Evolutionary conservation across 1,139 yeast genomes (phyloP), one percentile per base, ranked within the genome.

Genomic region (Zygosaccharomyces pseudobailii): DNA sequence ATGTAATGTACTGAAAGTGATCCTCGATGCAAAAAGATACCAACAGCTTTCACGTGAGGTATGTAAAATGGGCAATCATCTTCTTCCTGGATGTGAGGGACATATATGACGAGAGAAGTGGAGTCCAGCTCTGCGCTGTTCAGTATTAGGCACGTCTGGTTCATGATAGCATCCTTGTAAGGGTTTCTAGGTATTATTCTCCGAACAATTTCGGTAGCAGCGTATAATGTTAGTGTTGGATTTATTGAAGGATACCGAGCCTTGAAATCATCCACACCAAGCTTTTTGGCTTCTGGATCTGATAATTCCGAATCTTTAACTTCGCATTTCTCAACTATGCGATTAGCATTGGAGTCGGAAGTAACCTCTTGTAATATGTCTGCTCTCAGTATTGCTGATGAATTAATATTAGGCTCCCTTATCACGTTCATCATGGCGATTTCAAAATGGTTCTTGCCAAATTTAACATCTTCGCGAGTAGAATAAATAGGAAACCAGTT

Each of bases 151-250:
- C 97, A 89, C 0, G 96, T 84, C 66, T 90, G 97, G 62, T 87
- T 87, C 50, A 88, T 81, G 20, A 87, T 78, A 45, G 79, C 78
- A 61, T 90, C 97, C 57, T 88, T 84, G 61, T 78, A 82, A 0
- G 96, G 96, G 60, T 89, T 90, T 62, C 97, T 72, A 4, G 97
- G 97, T 19, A 90, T 77, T 36, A 90, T 80, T 53, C 96, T 73
- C 55, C 97, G 75, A 21, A 88, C 88, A 35, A 85, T 72, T 54
- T 81, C 79, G 27, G 72, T 43, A 20, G 54, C 53, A 5, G 46
- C 52, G 10, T 39, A 42, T 31, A 64, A 45, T 10, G 49, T 48
- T 37, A 62, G 42, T 1, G 47, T 53, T 3, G 49, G 40, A 25
- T 48, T 23, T 3, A 54, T 36, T 9, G 46, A 44, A 6, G 54